Conservation (phyloP, 2,329 filamentous ascomycete genomes). For the Neoarthrinium moseri region DNA sequence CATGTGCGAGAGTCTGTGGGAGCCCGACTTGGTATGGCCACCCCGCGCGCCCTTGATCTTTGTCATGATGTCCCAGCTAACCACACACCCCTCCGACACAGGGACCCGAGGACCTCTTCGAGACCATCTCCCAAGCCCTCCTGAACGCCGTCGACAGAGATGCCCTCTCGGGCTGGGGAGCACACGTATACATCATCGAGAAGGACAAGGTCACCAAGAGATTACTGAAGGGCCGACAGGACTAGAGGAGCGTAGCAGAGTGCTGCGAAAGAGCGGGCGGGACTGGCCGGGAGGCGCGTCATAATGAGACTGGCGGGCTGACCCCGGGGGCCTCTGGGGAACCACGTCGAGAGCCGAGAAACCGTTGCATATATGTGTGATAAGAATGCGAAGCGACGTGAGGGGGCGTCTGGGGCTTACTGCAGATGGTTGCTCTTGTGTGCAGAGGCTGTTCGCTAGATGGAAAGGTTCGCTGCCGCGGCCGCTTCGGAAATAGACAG, state of each 20-base stretch:
- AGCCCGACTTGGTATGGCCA: slow-evolving; percentile 82
- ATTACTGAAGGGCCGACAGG: slow-evolving; percentile 95
- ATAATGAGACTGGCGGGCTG: no score
- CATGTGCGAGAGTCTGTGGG: slow-evolving; percentile 97
- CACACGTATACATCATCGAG: slow-evolving; percentile 98
- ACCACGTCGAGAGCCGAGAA: no score
- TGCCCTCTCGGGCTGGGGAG: slow-evolving; percentile 95
- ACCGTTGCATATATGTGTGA: no score
- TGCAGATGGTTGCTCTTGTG: no score
- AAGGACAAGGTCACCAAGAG: slow-evolving; percentile 99
- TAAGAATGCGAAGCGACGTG: no score
- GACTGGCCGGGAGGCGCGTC: slow-evolving; percentile 1
- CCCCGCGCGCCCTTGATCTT: background rate
- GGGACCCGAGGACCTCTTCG: slow-evolving; percentile 93
- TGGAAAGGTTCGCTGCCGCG: background rate
- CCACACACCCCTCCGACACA: no score
- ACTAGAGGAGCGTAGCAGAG: slow-evolving; percentile 49
- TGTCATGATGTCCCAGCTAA: no score
- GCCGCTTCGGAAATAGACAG: slow-evolving; percentile 13
- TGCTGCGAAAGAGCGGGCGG: background rate
- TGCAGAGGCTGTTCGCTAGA: slow-evolving; percentile 5
- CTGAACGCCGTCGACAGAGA: slow-evolving; percentile 96
- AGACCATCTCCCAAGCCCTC: slow-evolving; percentile 94
- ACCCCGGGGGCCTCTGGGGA: no score
- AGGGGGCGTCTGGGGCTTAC: no score